Conservation (phyloP, 805 yeast genomes). For the Candida succiphila region DNA sequence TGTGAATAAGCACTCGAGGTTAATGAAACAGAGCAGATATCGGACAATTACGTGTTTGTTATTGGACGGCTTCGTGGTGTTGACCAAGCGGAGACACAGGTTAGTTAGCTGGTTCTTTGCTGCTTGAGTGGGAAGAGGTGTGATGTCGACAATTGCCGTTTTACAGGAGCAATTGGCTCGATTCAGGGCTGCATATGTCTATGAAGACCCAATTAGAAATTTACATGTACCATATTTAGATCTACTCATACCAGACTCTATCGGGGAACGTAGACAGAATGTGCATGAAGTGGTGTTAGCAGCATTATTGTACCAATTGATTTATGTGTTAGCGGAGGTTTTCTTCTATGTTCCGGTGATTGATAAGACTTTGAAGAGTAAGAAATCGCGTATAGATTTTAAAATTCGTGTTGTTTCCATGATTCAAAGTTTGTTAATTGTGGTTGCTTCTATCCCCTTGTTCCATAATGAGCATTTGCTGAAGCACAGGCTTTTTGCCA, state of each 20-base stretch:
- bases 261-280: slow-evolving; percentile 10
- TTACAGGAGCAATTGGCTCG: slow-evolving; percentile 4
- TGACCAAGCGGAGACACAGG: too few relatives aligned
- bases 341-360: slow-evolving; percentile 14
- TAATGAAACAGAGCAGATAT: too few relatives aligned
- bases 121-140: too few relatives aligned
- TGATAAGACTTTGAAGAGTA: slow-evolving; percentile 8
- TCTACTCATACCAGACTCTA: slow-evolving; percentile 6
- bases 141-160: too few relatives aligned
- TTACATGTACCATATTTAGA: slow-evolving; percentile 11
- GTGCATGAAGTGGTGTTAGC: too few relatives aligned
- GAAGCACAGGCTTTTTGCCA: slow-evolving; percentile 21
- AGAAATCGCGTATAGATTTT: slow-evolving; percentile 17
- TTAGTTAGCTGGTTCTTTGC: too few relatives aligned
- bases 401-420: slow-evolving; percentile 24
- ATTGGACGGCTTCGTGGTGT: too few relatives aligned
- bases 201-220: slow-evolving; percentile 14
- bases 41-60: too few relatives aligned
- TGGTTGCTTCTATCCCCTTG: slow-evolving; percentile 19
- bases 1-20: too few relatives aligned
- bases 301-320: too few relatives aligned
- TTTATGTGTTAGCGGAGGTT: slow-evolving; percentile 6
- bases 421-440: slow-evolving; percentile 21
- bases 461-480: slow-evolving; percentile 17
- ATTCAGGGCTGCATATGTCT: slow-evolving; percentile 8